Conservation (phyloP, 2,329 filamentous ascomycete species). For the Drechslerella stenobrocha region DNA sequence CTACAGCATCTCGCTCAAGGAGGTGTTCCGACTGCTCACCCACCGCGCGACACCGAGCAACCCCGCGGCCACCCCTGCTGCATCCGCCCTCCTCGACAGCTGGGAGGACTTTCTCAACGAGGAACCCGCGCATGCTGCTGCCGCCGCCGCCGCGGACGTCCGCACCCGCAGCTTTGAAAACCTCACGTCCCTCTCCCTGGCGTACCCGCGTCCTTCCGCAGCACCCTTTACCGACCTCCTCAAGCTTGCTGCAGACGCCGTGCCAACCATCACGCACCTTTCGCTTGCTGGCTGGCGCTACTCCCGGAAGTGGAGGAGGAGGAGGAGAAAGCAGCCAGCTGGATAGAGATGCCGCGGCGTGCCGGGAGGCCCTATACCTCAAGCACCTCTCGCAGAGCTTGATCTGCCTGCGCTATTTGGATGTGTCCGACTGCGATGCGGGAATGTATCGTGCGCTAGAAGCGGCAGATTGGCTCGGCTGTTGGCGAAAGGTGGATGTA, state of each 20-base stretch:
- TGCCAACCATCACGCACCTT: slow-evolving; percentile 51
- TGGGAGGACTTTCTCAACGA: slow-evolving; percentile 42
- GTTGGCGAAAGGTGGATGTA: slow-evolving; percentile 50
- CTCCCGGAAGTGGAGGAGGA: too few species aligned
- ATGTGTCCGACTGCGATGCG: slow-evolving; percentile 48
- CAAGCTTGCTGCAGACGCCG: slow-evolving; percentile 33
- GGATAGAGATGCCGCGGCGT: slow-evolving; percentile 5
- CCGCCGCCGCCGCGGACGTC: slow-evolving; percentile 15
- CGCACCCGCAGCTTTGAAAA: slow-evolving; percentile 46
- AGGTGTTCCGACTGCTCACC: slow-evolving; percentile 38
- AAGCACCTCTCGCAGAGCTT: slow-evolving; percentile 48
- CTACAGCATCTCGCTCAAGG: slow-evolving; percentile 38
- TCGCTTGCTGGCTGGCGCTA: slow-evolving; percentile 51
- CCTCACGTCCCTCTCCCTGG: slow-evolving; percentile 51
- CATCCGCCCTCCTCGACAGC: slow-evolving; percentile 17
- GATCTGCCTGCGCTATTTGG: slow-evolving; percentile 51
- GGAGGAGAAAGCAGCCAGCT: too few species aligned
- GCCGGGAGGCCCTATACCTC: slow-evolving; percentile 22
- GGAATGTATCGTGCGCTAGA: slow-evolving; percentile 43
- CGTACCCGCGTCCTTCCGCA: slow-evolving; percentile 41
- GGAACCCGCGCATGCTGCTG: slow-evolving; percentile 6
- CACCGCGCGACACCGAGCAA: neutral
- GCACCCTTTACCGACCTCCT: slow-evolving; percentile 28
- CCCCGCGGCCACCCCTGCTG: neutral
- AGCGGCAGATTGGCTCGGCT: slow-evolving; percentile 49